Evolutionary conservation across 202 grass and related monocot species (phyloP), one percentile per base, ranked within the genome.

Genomic region (Setaria italica): DNA sequence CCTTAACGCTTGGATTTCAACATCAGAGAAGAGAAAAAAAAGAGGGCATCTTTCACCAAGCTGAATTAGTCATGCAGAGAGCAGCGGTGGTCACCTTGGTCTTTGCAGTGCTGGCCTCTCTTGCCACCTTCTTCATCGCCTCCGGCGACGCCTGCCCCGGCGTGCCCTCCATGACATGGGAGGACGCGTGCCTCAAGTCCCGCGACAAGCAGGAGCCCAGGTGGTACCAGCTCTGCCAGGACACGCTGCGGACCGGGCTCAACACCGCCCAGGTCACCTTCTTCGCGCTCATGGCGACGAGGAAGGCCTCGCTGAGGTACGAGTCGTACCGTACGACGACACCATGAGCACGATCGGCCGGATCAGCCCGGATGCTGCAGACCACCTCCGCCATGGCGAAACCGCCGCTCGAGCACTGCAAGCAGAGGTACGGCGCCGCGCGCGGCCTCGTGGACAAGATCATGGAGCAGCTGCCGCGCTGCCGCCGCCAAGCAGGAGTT

Each of bases 121-220:
- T 80, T 43, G 5, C 25, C 25, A 25, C 58, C 35, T 6, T 11
- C 67, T 7, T 48, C n/a, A 4, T 75, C 78, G 8, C 53, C 39
- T 41, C 12, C 70, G 39, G 70, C 29, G 39, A 76, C 20, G 50
- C 50, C 41, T 87, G 85, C 71, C 0, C 32, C n/a, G 16, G 7
- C 5, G 30, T 76, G 1, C 25, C 70, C 0, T 49, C 62, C 78
- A 76, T 87, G 85, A 32, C 55, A 39, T 57, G 10, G 67, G 5
- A 64, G 4, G 78, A 49, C 17, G 79, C 80, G n/a, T 82, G 86
- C 79, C 2, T 19, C 14, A 34, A 67, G 19, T 21, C 56, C 20
- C 25, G 25, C 25, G 25, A 25, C 25, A 25, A 25, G 25, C 25
- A 25, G 25, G 25, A 25, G 25, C 25, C 25, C 25, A 25, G 25